These are phyloP conservation scores for Talaromyces wortmannii DNA, from an alignment of 495 filamentous ascomycete species.

Conservation along the genomic window DNA sequence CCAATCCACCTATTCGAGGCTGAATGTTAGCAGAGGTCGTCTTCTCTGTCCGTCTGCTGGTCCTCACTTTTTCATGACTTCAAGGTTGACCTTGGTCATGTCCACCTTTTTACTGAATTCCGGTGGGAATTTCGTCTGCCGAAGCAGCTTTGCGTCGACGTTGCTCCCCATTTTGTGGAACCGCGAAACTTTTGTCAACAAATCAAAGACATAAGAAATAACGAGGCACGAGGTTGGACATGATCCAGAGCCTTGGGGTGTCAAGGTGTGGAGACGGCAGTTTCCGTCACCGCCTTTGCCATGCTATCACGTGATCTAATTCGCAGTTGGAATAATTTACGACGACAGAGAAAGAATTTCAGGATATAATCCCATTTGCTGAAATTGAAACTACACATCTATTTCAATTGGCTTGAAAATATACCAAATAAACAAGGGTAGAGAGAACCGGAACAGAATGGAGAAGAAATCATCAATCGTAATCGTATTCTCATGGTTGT, in stretches of 20 bases:
- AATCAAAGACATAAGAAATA: background rate
- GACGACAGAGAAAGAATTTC: too few relatives aligned
- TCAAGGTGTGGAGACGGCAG: background rate
- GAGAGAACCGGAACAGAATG: background rate
- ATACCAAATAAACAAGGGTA: too few relatives aligned
- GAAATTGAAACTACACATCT: background rate
- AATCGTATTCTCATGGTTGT: background rate
- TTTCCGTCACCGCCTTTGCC: background rate
- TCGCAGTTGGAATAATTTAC: background rate
- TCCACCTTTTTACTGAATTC: slow-evolving; percentile 96
- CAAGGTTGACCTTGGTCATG: slow-evolving; percentile 92
- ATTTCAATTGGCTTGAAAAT: background rate
- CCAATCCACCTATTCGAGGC: slow-evolving; percentile 72
- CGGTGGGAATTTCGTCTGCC: slow-evolving; percentile 85
- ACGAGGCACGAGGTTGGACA: background rate
- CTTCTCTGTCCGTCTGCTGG: background rate
- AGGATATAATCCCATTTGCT: too few relatives aligned
- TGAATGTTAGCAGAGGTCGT: too few relatives aligned
- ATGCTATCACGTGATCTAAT: background rate
- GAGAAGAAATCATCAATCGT: background rate
- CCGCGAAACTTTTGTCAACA: background rate
- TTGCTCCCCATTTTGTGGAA: slow-evolving; percentile 55
- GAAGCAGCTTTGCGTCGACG: slow-evolving; percentile 80
- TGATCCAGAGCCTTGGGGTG: background rate
- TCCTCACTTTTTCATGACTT: slow-evolving; percentile 91